Conservation (phyloP, 2,329 filamentous ascomycete genomes). For the Tolypocladium cylindrosporum region DNA sequence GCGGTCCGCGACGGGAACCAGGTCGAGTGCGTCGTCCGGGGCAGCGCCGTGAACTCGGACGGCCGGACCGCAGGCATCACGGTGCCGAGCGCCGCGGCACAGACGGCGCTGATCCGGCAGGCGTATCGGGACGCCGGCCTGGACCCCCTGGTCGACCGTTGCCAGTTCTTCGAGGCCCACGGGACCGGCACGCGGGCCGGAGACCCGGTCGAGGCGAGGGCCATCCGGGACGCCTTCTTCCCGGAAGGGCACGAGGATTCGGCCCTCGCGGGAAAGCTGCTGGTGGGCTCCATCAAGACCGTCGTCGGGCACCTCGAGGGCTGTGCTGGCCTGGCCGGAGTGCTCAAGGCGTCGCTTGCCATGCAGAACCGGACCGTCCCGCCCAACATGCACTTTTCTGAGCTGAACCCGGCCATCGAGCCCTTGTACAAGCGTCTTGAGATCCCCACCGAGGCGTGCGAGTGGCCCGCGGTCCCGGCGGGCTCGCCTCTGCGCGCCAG, state of each 20-base stretch:
- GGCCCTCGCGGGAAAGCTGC: not conserved
- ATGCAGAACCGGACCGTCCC: conserved; percentile 13
- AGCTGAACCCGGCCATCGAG: conserved; percentile 14
- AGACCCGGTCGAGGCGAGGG: conserved; percentile 14
- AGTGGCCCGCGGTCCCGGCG: conserved; percentile 11
- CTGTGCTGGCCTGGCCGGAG: conserved; percentile 12
- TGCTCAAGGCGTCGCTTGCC: conserved; percentile 10
- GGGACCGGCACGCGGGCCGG: conserved; percentile 28
- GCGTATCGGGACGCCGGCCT: conserved; percentile 19
- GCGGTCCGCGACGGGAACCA: conserved; percentile 32
- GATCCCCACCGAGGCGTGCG: conserved; percentile 8
- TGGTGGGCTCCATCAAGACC: conserved; percentile 18
- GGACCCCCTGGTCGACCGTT: conserved; percentile 10
- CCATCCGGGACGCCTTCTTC: conserved; percentile 31
- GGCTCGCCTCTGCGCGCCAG: conserved; percentile 24
- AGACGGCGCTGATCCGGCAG: conserved; percentile 14
- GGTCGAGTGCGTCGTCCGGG: conserved; percentile 23
- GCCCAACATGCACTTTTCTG: conserved; percentile 19
- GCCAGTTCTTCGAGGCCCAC: conserved; percentile 20
- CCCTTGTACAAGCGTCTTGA: conserved; percentile 13
- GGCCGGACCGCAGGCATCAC: conserved; percentile 32
- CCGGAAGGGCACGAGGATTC: not conserved
- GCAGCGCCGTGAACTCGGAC: conserved; percentile 26
- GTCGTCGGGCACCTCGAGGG: conserved; percentile 17
- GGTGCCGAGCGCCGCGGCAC: conserved; percentile 8